Percentiles rank a stretch among this genome's conserved stretches.
Evolutionary conservation across 371 early-diverging fungal genomes (phyloP).

Genomic region (Phascolomyces articulosus): DNA sequence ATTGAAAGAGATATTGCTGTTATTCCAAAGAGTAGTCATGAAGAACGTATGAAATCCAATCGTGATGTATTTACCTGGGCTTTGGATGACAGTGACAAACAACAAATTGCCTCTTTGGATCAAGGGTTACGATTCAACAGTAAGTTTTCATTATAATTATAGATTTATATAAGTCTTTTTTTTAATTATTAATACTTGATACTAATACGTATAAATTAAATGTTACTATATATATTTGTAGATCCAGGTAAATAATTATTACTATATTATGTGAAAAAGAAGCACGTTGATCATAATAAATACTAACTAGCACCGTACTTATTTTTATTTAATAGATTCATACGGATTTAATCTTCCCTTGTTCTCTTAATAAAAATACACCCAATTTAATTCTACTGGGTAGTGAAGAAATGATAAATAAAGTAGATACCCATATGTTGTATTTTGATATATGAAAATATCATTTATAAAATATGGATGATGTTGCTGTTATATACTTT

Average conservation of each 20-base stretch:
- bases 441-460: too few species aligned
- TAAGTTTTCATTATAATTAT: background rate
- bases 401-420: too few species aligned
- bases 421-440: too few species aligned
- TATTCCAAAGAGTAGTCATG: slow-evolving; percentile 63
- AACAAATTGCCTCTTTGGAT: slow-evolving; percentile 18
- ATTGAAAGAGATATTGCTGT: slow-evolving; percentile 51
- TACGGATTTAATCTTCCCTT: slow-evolving; percentile 43
- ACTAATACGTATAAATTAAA: too few species aligned
- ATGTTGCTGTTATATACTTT: too few species aligned
- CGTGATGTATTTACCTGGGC: slow-evolving; percentile 27
- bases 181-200: too few species aligned
- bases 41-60: slow-evolving; percentile 45
- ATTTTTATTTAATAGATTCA: background rate
- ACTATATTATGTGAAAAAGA: slow-evolving; percentile 20
- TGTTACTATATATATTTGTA: background rate
- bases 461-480: too few species aligned
- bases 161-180: too few species aligned
- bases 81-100: slow-evolving; percentile 21
- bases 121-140: slow-evolving; percentile 27
- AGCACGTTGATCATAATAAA: too few species aligned
- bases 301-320: too few species aligned
- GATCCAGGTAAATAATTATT: background rate
- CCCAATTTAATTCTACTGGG: too few species aligned
- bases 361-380: too few species aligned